Percentiles rank a stretch among this genome's conserved stretches.
phyloP scores from a whole-genome alignment of 2,329 filamentous ascomycete species.

The Fusarium annulatum region DNA sequence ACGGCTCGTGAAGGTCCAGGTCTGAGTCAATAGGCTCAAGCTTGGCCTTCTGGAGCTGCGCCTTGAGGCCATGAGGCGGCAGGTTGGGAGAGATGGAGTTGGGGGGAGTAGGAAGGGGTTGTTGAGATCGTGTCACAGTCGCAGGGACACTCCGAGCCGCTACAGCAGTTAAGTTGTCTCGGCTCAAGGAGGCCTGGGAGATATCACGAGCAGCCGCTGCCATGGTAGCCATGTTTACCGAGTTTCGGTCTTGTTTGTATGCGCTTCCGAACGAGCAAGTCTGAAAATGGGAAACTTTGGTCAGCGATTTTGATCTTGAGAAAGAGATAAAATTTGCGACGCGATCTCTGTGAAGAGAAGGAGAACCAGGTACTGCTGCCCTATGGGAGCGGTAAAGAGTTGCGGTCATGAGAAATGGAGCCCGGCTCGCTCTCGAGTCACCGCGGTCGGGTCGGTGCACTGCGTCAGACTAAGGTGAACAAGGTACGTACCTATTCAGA shows the following conservation, averaged over 20 bases:
- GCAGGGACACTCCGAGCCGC: conserved; percentile 72
- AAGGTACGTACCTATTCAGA: conserved; percentile 50
- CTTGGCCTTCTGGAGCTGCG: conserved; percentile 69
- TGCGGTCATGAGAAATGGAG: conserved; percentile 22
- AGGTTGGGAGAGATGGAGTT: conserved; percentile 94
- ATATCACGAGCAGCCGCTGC: conserved; percentile 76
- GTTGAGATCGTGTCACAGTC: conserved; percentile 68
- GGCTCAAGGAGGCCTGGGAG: conserved; percentile 67
- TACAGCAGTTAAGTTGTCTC: conserved; percentile 80
- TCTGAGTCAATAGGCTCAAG: conserved; percentile 83
- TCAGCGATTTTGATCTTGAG: conserved; percentile 29
- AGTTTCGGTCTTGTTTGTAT: conserved; percentile 47
- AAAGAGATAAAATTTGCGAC: conserved; percentile 13
- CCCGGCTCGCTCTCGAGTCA: conserved; percentile 40
- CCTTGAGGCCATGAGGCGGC: conserved; percentile 81
- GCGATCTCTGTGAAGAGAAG: conserved; percentile 9
- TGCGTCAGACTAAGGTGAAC: conserved; percentile 4
- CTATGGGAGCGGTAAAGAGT: conserved; percentile 5
- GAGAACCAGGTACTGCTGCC: background rate
- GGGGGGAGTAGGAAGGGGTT: conserved; percentile 86
- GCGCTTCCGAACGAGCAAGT: conserved; percentile 61
- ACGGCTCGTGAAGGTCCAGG: conserved; percentile 80
- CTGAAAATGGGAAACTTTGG: conserved; percentile 44
- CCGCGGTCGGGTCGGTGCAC: conserved; percentile 15
- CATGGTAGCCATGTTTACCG: conserved; percentile 71